Base-by-base conservation (phyloP, 2,329 filamentous ascomycete genomes). In the Achaetomium macrosporum region DNA sequence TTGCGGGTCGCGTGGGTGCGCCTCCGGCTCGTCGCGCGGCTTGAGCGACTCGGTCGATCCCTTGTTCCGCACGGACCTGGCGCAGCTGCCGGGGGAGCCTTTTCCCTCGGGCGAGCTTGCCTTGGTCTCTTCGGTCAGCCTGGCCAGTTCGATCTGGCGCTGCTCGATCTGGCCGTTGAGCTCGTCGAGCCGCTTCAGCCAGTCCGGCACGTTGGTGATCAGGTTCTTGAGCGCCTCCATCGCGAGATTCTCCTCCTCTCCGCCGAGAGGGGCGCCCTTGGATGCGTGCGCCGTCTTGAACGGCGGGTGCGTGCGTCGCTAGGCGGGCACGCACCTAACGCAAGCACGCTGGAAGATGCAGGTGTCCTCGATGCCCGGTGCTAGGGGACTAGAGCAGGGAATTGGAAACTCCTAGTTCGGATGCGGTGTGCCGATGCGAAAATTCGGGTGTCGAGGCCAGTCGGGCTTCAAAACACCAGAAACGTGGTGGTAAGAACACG, bases 81-180 rank as follows among this genome's bases (percentile, higher is more conserved):
- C 17, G 16, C 53, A 25, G 20, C 36, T 13, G 6, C 69, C 62
- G n/a, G 64, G 60, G 11, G 44, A 11, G 25, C 25, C 25, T 25
- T 7, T 25, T 4, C 57, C 36, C 37, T 41, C 51, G 19, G 55
- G 49, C 20, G 47, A 51, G 10, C 36, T 31, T 16, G 50, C 30
- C 41, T 50, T 54, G 20, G 20, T 31, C 35, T 65, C 63, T 29
- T 67, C 68, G 43, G 62, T 59, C 25, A 65, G 43, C 43, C 57
- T 55, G 35, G 81, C 82, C 51, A 85, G 72, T 63, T 84, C 81
- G 47, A 72, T 68, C 69, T 85, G 82, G 54, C 82, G 80, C 62
- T 77, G 72, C 54, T 81, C 76, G 54, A 85, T 82, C 65, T 85
- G 77, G 54, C 73, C 72, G 62, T 75, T 82, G 53, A 85, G 74